Evolutionary conservation across 495 filamentous ascomycete genomes (phyloP), one percentile per base, ranked within the genome.

Genomic region (Penicillium atrosanguineum): DNA sequence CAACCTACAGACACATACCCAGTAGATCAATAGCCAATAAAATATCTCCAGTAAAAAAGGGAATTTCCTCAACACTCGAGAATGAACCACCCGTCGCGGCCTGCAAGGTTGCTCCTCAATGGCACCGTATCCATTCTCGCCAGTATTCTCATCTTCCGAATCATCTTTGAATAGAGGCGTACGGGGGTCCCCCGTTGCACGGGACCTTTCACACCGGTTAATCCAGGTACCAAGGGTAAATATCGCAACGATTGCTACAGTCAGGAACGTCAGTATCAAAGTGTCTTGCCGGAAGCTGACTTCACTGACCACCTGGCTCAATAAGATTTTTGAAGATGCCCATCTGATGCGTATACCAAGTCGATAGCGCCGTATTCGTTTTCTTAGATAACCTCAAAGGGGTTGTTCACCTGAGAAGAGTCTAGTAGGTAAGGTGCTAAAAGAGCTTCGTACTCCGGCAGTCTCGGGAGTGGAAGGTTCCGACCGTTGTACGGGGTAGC

Each of bases 21-120:
- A 79, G 61, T 85, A 87, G 21, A 79, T 86, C 70, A 57, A 81
- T 69, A 53, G 84, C 88, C 50, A 96, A 77, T 57, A 96, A 68
- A 61, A 84, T 80, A 71, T 89, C 82, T 68, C 87, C 67, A 63
- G 76, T 74, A 62, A 71, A 69, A 62, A 90, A 44, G 69, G 72
- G 41, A 68, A 77, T 8, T 62, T 64, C 36, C 64, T 66, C 28
- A 74, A 55, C 16, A 76, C 53, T 20, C 77, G 76, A 44, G 78
- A 57, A 34, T 21, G 40, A 23, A 51, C 6, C 15, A 7, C 15
- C 9, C 9, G 26, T 28, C 29, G 25, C 3, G 39, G 14, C 29
- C 16, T 44, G 4, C 0, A 18, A 18, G 1, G 15, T 29, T 16
- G 48, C 15, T 9, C 1, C 5, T n/a, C 7, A 12, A 18, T 23